Evolutionary conservation across 306 rosid species (phyloP).

Genomic region (Oemleria cerasiformis): DNA sequence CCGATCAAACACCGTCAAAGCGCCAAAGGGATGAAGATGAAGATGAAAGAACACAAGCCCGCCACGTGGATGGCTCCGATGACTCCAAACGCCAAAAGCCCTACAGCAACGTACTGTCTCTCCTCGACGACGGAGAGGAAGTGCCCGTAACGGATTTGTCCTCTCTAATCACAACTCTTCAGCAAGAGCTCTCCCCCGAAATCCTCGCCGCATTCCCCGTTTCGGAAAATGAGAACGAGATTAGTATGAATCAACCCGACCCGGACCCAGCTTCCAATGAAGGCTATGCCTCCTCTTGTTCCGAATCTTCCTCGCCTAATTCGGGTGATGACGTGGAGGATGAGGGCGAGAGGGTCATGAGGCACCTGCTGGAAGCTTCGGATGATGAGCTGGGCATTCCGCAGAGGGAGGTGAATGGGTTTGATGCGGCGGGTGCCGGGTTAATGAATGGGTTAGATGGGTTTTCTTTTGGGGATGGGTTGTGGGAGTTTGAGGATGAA

Average conservation of each 20-base stretch:
- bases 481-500: conserved; percentile 89
- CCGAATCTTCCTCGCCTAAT: conserved; percentile 16
- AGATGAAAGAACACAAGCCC: not conserved
- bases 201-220: conserved; percentile 11
- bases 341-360: conserved; percentile 60
- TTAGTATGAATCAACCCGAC: not conserved
- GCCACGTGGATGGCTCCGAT: not conserved
- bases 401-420: conserved; percentile 10
- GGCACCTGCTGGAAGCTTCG: conserved; percentile 79
- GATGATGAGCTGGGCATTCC: conserved; percentile 96
- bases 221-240: conserved; percentile 11
- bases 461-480: conserved; percentile 39
- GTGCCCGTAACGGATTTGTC: conserved; percentile 57
- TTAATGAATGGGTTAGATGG: conserved; percentile 26
- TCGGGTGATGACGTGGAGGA: conserved; percentile 20
- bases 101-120: conserved; percentile 57
- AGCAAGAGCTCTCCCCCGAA: conserved; percentile 50
- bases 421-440: conserved; percentile 25
- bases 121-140: conserved; percentile 74
- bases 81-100: conserved; percentile 56
- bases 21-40: not conserved
- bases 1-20: conserved; percentile 32
- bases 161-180: conserved; percentile 60
- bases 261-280: conserved; percentile 2
- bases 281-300: conserved; percentile 14